Conservation (phyloP, 2,329 filamentous ascomycete species). For the Colletotrichum navitas region DNA sequence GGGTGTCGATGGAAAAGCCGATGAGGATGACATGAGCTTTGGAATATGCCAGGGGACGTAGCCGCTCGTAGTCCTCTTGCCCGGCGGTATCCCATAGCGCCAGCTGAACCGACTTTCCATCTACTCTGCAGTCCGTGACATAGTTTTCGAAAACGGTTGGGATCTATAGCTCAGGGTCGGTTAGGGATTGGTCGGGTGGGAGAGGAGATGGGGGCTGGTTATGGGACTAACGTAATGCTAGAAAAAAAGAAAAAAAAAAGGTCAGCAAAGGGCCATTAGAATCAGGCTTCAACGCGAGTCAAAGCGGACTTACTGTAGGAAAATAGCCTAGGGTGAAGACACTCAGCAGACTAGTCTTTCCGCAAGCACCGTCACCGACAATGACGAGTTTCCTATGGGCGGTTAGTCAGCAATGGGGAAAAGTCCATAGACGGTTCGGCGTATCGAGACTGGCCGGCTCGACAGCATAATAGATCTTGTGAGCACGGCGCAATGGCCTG, state of each 20-base stretch:
- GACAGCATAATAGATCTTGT: background rate
- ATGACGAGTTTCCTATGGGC: slow-evolving; percentile 88
- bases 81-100: slow-evolving; percentile 99
- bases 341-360: slow-evolving; percentile 96
- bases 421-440: background rate
- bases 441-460: background rate
- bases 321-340: slow-evolving; percentile 99
- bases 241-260: slow-evolving; percentile 17
- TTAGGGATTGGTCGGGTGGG: slow-evolving; percentile 27
- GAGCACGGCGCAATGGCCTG: background rate
- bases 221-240: slow-evolving; percentile 70
- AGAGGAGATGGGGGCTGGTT: slow-evolving; percentile 15
- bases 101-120: slow-evolving; percentile 98
- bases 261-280: slow-evolving; percentile 42
- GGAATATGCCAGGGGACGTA: slow-evolving; percentile 94
- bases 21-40: slow-evolving; percentile 98
- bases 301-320: slow-evolving; percentile 80
- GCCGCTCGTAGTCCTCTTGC: slow-evolving; percentile 97
- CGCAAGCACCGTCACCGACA: slow-evolving; percentile 96
- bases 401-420: background rate
- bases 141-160: slow-evolving; percentile 99
- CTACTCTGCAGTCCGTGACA: slow-evolving; percentile 97
- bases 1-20: slow-evolving; percentile 94
- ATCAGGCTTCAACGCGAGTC: slow-evolving; percentile 28
- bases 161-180: slow-evolving; percentile 67